phyloP scores from a whole-genome alignment of 75 land plant species.

The Larix kaempferi region DNA sequence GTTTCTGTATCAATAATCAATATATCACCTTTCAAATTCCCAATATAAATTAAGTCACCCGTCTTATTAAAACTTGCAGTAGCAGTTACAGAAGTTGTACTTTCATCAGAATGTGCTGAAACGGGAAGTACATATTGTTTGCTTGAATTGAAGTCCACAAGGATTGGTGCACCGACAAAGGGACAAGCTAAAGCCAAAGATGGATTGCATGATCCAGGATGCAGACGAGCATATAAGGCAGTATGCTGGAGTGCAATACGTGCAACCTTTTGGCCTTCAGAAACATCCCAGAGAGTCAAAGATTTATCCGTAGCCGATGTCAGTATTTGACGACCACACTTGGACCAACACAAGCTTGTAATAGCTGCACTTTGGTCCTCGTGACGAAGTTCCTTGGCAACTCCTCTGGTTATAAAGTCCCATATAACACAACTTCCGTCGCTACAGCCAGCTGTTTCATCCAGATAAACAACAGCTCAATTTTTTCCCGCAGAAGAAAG shows the following conservation, averaged over 20 bases:
- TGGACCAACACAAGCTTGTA: conserved; percentile 97
- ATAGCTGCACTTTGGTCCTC: conserved; percentile 59
- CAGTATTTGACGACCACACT: conserved; percentile 72
- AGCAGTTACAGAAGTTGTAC: too few species aligned
- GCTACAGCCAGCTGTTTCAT: conserved; percentile 78
- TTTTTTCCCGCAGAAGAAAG: too few species aligned
- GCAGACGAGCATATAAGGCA: conserved; percentile 74
- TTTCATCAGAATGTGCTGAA: too few species aligned
- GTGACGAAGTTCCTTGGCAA: conserved; percentile 84
- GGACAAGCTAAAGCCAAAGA: conserved; percentile 87
- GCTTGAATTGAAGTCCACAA: conserved; percentile 73
- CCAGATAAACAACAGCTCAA: background rate
- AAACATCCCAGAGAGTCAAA: conserved; percentile 83
- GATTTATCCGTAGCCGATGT: conserved; percentile 86
- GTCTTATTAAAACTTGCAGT: too few species aligned
- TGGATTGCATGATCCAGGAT: conserved; percentile 62
- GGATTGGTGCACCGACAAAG: conserved; percentile 78
- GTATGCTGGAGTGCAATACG: conserved; percentile 61
- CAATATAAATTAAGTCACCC: too few species aligned
- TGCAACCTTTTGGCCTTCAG: conserved; percentile 50
- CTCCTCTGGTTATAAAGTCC: conserved; percentile 95
- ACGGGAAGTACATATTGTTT: conserved; percentile 12
- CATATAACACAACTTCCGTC: conserved; percentile 92
- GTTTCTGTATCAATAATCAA: conserved; percentile 59
- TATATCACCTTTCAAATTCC: background rate